Evolutionary conservation across 2,329 filamentous ascomycete genomes (phyloP).

Genomic region (Alternaria infectoria): DNA sequence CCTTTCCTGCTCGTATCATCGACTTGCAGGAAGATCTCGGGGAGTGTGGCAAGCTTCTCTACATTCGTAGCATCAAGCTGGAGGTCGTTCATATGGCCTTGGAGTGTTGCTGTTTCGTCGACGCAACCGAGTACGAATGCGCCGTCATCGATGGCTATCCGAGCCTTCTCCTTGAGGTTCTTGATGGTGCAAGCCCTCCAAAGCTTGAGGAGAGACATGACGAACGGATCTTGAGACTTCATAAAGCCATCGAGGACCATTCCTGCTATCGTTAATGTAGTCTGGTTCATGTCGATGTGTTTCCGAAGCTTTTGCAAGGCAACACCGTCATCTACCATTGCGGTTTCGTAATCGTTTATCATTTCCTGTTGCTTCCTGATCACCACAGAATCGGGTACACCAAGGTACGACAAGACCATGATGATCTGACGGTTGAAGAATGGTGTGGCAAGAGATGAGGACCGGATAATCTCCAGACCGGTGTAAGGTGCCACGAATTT

Average conservation of each 20-base stretch:
- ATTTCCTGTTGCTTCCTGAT: constrained; percentile 70
- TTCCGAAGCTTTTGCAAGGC: constrained; percentile 73
- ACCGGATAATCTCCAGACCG: constrained; percentile 83
- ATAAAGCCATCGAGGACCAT: constrained; percentile 86
- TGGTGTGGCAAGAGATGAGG: constrained; percentile 76
- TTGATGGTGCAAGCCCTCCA: constrained; percentile 93
- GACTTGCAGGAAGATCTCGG: constrained; percentile 90
- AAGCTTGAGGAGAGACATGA: constrained; percentile 76
- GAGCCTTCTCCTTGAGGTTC: constrained; percentile 88
- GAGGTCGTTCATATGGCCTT: constrained; percentile 69
- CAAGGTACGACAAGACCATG: constrained; percentile 78
- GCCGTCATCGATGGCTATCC: constrained; percentile 79
- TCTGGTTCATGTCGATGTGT: constrained; percentile 85
- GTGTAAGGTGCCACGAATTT: constrained; percentile 80
- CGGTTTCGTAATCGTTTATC: constrained; percentile 70
- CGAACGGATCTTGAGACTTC: constrained; percentile 75
- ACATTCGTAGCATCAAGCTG: constrained; percentile 56
- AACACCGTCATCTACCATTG: constrained; percentile 68
- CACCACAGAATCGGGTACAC: constrained; percentile 73
- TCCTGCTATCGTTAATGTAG: constrained; percentile 73
- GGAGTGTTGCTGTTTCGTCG: constrained; percentile 79
- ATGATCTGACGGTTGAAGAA: constrained; percentile 92
- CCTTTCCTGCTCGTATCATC: constrained; percentile 62
- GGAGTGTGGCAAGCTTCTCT: constrained; percentile 56
- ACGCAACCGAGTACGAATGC: constrained; percentile 88